Base-by-base conservation (phyloP, 768 basidiomycete species). In the Phlegmacium glaucopus region DNA sequence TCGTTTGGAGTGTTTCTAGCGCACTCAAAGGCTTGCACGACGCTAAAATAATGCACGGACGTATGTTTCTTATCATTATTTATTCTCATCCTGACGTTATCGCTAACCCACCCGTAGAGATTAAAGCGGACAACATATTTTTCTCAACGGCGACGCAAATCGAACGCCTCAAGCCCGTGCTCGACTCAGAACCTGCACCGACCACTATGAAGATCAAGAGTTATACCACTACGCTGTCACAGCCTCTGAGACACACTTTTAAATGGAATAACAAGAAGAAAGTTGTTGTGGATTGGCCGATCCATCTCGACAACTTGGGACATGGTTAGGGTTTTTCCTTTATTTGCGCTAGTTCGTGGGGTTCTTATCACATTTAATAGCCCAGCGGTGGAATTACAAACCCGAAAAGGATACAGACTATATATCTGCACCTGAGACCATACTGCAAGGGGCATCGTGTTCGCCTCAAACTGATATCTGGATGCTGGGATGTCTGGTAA, bases 381-480 rank as follows among this genome's bases (percentile, higher is more conserved):
- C 48, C 26, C 55, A 56, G 36, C n/a, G n/a, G n/a, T n/a, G n/a
- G n/a, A n/a, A n/a, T n/a, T n/a, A n/a, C n/a, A 37, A 44, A 18
- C 51, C 49, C 3, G 51, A 56, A 25, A 22, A 12, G 13, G 15
- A 39, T 2, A 11, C 25, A 16, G 46, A 51, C 35, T 56, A 56
- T 29, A 5, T 10, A n/a, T 50, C 26, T 13, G 55, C 55, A 5
- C 55, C 55, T n/a, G 55, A 56, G 34, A 53, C 55, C 0, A 35
- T 54, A 11, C 34, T 50, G 16, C 15, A 47, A 16, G 12, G 42
- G n/a, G 25, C 56, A 6, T 40, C 56, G 1, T 54, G 50, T 12
- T 49, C 50, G 12, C 48, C 30, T 22, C 36, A 51, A 45, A 54
- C 56, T 38, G 56, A 57, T 39, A 54, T 57, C 12, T 54, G 56